Conservation (phyloP, 1,284 basidiomycete species). For the Moesziomyces sp. region DNA sequence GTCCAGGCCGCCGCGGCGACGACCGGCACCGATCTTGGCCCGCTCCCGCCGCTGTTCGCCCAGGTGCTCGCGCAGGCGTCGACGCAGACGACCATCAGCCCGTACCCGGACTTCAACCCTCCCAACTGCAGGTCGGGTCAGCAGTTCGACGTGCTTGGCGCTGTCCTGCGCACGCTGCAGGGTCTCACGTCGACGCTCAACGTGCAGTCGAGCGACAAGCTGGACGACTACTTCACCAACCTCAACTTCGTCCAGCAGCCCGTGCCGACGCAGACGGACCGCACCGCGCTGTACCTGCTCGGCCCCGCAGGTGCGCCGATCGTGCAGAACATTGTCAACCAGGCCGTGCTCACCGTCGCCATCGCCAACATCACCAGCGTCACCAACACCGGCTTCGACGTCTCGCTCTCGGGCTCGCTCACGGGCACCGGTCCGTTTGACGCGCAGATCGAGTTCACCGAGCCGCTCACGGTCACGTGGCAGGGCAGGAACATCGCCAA, state of each 20-base stretch:
- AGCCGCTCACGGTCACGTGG: slow-evolving; percentile 74
- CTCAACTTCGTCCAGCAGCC: slow-evolving; percentile 76
- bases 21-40: slow-evolving; percentile 76
- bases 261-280: slow-evolving; percentile 76
- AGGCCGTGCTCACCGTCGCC: slow-evolving; percentile 73
- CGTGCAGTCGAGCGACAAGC: slow-evolving; percentile 52
- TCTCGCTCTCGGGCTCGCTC: slow-evolving; percentile 68
- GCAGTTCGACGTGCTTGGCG: slow-evolving; percentile 69
- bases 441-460: slow-evolving; percentile 69
- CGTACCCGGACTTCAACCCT: slow-evolving; percentile 65
- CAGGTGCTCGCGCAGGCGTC: slow-evolving; percentile 74
- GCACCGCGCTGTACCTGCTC: slow-evolving; percentile 76
- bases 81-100: slow-evolving; percentile 74
- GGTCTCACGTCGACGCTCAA: slow-evolving; percentile 74
- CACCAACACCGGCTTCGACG: slow-evolving; percentile 54
- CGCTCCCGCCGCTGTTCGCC: slow-evolving; percentile 74
- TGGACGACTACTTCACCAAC: slow-evolving; percentile 71
- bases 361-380: slow-evolving; percentile 76
- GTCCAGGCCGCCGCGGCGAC: slow-evolving; percentile 73
- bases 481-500: slow-evolving; percentile 76
- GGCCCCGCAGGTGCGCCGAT: slow-evolving; percentile 74
- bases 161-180: slow-evolving; percentile 76
- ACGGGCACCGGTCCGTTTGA: slow-evolving; percentile 69
- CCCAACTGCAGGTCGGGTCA: slow-evolving; percentile 74
- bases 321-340: slow-evolving; percentile 77